Evolutionary conservation across 768 basidiomycete genomes (phyloP).

Genomic region (Auriscalpium microsporum): DNA sequence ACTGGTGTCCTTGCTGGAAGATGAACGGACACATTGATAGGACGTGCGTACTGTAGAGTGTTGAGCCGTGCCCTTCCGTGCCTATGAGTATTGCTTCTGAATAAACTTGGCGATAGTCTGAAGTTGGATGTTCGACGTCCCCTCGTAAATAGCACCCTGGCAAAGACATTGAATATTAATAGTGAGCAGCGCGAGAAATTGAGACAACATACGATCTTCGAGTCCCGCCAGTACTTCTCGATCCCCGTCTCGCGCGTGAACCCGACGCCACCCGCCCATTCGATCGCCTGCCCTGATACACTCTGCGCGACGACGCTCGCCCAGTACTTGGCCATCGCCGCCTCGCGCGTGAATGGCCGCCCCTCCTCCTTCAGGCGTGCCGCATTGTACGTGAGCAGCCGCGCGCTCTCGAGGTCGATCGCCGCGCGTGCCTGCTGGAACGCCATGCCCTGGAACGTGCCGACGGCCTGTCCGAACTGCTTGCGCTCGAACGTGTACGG

Average conservation of each 20-base stretch:
- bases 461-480: slow-evolving; percentile 92
- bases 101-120: slow-evolving; percentile 92
- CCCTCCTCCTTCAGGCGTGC: slow-evolving; percentile 93
- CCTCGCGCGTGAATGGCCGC: slow-evolving; percentile 77
- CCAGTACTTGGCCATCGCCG: slow-evolving; percentile 97
- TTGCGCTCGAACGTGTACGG: slow-evolving; percentile 89
- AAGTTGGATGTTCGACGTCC: slow-evolving; percentile 96
- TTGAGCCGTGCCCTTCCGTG: no score
- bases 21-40: no score
- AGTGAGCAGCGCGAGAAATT: not conserved
- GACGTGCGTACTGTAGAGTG: no score
- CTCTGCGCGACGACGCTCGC: slow-evolving; percentile 82
- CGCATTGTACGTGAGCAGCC: slow-evolving; percentile 92
- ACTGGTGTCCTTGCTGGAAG: no score
- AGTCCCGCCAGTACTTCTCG: slow-evolving; percentile 95
- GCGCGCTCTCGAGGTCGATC: slow-evolving; percentile 81
- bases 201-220: slow-evolving; percentile 71
- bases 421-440: slow-evolving; percentile 92
- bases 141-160: slow-evolving; percentile 86
- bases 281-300: slow-evolving; percentile 84
- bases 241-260: slow-evolving; percentile 92
- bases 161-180: not conserved
- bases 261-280: slow-evolving; percentile 92
- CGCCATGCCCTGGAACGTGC: slow-evolving; percentile 92
- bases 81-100: slow-evolving; percentile 72